These are phyloP conservation scores for Globisporangium rhizosaccharum DNA, from an alignment of 352 stramenopile species.

Conservation along the genomic window DNA sequence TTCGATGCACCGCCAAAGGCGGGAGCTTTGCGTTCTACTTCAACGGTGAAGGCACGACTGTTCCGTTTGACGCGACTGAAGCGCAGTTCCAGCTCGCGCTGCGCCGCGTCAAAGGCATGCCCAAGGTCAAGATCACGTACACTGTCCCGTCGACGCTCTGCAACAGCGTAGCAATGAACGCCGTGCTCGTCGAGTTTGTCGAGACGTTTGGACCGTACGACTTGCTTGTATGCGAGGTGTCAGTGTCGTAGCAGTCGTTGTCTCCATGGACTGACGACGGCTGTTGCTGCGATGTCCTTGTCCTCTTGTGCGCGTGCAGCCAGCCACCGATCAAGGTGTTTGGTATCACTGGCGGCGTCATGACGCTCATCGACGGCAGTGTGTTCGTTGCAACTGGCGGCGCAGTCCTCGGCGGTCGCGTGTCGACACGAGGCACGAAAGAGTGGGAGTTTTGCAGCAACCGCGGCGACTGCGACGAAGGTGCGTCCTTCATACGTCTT, in stretches of 20 bases:
- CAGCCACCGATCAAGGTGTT: conserved; percentile 61
- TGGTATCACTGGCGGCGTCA: conserved; percentile 22
- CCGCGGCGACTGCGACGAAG: conserved; percentile 78
- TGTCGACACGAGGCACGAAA: conserved; percentile 78
- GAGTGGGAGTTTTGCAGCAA: conserved; percentile 88
- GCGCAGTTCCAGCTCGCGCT: conserved; percentile 53
- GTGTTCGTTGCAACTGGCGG: conserved; percentile 47
- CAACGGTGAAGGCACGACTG: conserved; percentile 38
- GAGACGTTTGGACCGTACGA: conserved; percentile 54
- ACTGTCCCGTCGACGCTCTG: conserved; percentile 31
- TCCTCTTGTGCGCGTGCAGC: conserved; percentile 18
- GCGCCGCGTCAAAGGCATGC: conserved; percentile 20
- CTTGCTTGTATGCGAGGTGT: not conserved
- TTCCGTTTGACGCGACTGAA: conserved; percentile 51
- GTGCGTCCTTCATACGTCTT: conserved; percentile 8
- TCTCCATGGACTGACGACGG: too few species aligned
- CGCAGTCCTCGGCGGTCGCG: conserved; percentile 27
- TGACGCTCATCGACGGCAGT: conserved; percentile 37
- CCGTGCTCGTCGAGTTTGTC: conserved; percentile 63
- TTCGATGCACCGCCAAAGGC: conserved; percentile 67
- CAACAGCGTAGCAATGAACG: conserved; percentile 29
- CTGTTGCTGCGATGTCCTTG: not conserved
- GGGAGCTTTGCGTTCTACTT: conserved; percentile 72
- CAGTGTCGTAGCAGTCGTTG: not conserved
- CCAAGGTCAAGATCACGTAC: conserved; percentile 47